Evolutionary conservation across 1,139 yeast genomes (phyloP).

Genomic region (Nadsonia starkeyi-henricii): DNA sequence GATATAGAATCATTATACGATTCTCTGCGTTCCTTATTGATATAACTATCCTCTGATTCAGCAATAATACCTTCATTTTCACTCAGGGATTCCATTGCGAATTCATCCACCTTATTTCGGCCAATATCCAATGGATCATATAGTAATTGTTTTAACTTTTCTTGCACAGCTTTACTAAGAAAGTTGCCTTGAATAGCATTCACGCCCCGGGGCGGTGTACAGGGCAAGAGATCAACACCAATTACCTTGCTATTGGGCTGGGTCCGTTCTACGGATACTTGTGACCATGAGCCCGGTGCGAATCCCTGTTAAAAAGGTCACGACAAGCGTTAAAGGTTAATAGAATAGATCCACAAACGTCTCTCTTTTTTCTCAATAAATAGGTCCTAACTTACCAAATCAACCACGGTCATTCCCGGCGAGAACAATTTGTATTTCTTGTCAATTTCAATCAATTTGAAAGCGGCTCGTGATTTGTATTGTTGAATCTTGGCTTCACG

Average conservation of each 20-base stretch:
- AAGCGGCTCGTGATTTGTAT: constrained; percentile 80
- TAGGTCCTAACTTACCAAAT: constrained; percentile 31
- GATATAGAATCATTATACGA: background rate
- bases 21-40: background rate
- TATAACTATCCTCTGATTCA: background rate
- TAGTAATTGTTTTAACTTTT: constrained; percentile 43
- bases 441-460: constrained; percentile 55
- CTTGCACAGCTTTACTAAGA: constrained; percentile 51
- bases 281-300: constrained; percentile 96
- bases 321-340: background rate
- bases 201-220: constrained; percentile 68
- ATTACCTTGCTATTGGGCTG: constrained; percentile 48
- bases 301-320: constrained; percentile 35
- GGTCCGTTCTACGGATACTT: constrained; percentile 53
- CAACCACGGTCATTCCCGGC: constrained; percentile 51
- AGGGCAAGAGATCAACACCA: constrained; percentile 76
- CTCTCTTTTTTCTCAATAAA: constrained; percentile 22
- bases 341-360: background rate
- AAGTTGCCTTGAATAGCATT: constrained; percentile 80
- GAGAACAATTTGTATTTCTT: constrained; percentile 45
- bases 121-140: constrained; percentile 18
- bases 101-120: constrained; percentile 6
- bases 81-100: background rate
- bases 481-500: constrained; percentile 50
- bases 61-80: constrained; percentile 10